These are phyloP conservation scores for Talaromyces sp. DNA, from an alignment of 2,329 filamentous ascomycete genomes.

Conservation along the genomic window DNA sequence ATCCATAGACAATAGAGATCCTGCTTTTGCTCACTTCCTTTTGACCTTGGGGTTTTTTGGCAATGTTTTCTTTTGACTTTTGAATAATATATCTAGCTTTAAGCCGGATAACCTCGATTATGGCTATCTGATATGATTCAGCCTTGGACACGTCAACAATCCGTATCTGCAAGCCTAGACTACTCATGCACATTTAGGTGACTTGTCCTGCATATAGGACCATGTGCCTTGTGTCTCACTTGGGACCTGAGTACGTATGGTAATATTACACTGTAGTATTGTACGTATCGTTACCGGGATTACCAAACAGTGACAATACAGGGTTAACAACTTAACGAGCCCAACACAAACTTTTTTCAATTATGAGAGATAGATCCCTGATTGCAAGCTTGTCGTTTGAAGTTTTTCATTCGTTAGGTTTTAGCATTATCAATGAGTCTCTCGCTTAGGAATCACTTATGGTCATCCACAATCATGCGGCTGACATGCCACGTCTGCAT, in stretches of 20 bases:
- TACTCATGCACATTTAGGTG: neutral
- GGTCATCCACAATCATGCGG: neutral
- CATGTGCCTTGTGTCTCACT: neutral
- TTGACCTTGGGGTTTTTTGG: neutral
- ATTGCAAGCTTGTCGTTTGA: neutral
- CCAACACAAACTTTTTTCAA: neutral
- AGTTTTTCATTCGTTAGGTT: constrained; percentile 15
- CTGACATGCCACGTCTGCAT: constrained; percentile 3
- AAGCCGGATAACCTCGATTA: neutral
- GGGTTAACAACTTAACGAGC: neutral
- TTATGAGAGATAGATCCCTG: neutral
- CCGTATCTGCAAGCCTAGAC: neutral
- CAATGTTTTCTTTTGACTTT: neutral
- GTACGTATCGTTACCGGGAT: neutral
- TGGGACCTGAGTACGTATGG: neutral
- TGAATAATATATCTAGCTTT: neutral
- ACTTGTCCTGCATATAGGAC: neutral
- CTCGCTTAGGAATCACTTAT: neutral
- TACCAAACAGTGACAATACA: neutral
- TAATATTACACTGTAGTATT: neutral
- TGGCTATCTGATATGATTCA: neutral
- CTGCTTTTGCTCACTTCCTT: neutral
- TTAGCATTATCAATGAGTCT: neutral
- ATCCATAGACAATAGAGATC: constrained; percentile 1
- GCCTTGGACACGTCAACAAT: constrained; percentile 5